A percentile compares a stretch with the other conserved stretches of the same genome.
These are phyloP conservation scores for Penicillium sp. DNA, from an alignment of 2,329 filamentous ascomycete species.

Conservation along the genomic window DNA sequence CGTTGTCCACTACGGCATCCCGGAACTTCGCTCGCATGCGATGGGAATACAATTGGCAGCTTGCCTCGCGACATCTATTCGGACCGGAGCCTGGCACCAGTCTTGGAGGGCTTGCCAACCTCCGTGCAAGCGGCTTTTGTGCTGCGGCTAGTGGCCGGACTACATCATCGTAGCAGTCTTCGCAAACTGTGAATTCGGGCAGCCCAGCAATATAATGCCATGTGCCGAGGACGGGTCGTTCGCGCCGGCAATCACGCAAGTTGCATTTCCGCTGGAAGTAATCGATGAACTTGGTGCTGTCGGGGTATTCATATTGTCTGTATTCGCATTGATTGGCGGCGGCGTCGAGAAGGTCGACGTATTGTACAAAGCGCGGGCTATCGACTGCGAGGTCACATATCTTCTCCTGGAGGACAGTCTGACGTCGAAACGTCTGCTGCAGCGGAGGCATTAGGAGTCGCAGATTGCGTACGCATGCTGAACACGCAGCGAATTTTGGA, in stretches of 20 bases:
- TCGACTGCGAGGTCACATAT: constrained; percentile 68
- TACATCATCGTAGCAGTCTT: constrained; percentile 78
- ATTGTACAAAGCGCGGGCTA: constrained; percentile 53
- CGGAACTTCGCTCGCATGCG: constrained; percentile 73
- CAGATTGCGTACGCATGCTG: constrained; percentile 67
- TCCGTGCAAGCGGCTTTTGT: constrained; percentile 55
- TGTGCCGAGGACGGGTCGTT: constrained; percentile 58
- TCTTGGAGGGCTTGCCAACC: constrained; percentile 61
- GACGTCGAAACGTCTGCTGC: constrained; percentile 57
- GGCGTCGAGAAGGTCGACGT: constrained; percentile 54
- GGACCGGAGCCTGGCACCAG: constrained; percentile 51
- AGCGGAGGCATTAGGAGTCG: constrained; percentile 71
- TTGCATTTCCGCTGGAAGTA: constrained; percentile 58
- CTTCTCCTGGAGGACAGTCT: constrained; percentile 47
- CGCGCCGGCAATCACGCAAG: constrained; percentile 61
- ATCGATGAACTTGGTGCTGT: constrained; percentile 61
- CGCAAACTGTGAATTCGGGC: constrained; percentile 77
- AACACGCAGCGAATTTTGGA: constrained; percentile 70
- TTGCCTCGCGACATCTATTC: constrained; percentile 35
- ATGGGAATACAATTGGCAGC: constrained; percentile 75
- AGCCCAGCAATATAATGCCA: constrained; percentile 78
- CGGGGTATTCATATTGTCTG: constrained; percentile 34
- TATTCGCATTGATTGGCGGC: constrained; percentile 43
- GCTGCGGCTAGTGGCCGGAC: constrained; percentile 64
- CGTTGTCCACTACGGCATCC: constrained; percentile 62